Percentiles rank a stretch among this genome's conserved stretches.
phyloP scores from a whole-genome alignment of 495 filamentous ascomycete genomes.

The Xylaria longipes region DNA sequence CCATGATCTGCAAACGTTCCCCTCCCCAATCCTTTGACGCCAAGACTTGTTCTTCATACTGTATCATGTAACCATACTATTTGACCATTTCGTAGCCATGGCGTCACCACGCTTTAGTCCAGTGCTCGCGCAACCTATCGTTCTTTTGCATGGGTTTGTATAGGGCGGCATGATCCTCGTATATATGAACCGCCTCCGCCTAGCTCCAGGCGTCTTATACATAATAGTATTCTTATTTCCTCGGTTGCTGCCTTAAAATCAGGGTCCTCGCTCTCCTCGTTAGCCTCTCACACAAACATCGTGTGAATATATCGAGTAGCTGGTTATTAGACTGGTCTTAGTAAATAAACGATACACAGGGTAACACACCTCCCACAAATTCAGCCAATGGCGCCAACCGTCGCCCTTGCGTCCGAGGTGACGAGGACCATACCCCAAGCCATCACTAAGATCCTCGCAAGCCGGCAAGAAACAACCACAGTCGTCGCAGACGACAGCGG shows the following conservation, averaged over 20 bases:
- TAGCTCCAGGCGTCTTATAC: neutral
- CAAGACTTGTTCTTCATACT: neutral
- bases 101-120: conserved; percentile 18
- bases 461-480: conserved; percentile 34
- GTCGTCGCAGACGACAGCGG: conserved; percentile 26
- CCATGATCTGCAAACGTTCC: conserved; percentile 11
- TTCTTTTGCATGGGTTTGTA: neutral
- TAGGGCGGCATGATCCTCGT: neutral
- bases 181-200: conserved; percentile 1
- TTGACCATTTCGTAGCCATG: conserved; percentile 14
- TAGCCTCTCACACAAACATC: no score
- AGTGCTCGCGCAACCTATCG: neutral
- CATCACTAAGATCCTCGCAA: conserved; percentile 31
- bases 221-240: neutral
- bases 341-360: neutral
- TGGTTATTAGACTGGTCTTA: neutral
- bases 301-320: neutral
- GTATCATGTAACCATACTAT: neutral
- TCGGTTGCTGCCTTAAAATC: neutral
- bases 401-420: conserved; percentile 16
- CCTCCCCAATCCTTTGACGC: neutral
- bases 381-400: conserved; percentile 33
- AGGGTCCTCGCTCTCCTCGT: neutral
- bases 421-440: conserved; percentile 33
- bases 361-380: neutral